These are phyloP conservation scores for Fragosphaeria purpurea DNA, from an alignment of 2,329 filamentous ascomycete genomes.

Conservation along the genomic window DNA sequence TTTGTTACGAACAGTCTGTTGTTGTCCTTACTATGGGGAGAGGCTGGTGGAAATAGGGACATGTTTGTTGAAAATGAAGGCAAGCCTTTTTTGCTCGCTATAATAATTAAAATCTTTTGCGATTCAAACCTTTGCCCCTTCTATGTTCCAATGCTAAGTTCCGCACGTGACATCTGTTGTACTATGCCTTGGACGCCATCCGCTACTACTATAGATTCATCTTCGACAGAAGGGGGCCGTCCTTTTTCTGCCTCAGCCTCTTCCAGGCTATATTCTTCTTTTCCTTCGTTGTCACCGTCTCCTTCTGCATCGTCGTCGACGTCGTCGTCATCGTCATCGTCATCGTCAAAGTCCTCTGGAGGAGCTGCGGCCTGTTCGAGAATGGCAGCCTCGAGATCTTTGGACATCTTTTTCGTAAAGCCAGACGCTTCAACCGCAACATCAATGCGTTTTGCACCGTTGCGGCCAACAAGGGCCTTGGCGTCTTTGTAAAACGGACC, in stretches of 20 bases:
- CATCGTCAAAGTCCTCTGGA: constrained; percentile 22
- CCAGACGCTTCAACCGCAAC: constrained; percentile 85
- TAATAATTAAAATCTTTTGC: background rate
- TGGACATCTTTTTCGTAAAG: constrained; percentile 94
- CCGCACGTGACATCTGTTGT: background rate
- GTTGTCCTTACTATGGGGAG: background rate
- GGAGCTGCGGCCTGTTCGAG: constrained; percentile 55
- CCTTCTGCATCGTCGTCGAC: constrained; percentile 22
- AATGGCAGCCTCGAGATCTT: constrained; percentile 86
- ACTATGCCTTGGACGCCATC: background rate
- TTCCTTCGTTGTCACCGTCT: constrained; percentile 16
- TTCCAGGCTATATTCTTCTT: constrained; percentile 8
- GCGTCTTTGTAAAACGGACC: constrained; percentile 83
- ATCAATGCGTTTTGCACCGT: constrained; percentile 63
- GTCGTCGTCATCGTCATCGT: constrained; percentile 20
- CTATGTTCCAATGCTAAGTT: no score
- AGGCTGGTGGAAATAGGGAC: background rate
- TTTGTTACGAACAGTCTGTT: no score
- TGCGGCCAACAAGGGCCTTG: constrained; percentile 59
- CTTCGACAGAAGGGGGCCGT: no score
- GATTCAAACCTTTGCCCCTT: no score
- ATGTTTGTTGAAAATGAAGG: background rate
- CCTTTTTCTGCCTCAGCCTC: no score
- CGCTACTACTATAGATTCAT: no score
- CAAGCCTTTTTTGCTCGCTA: background rate